Conservation (phyloP, 805 yeast genomes). For the Saturnispora saitoi region DNA sequence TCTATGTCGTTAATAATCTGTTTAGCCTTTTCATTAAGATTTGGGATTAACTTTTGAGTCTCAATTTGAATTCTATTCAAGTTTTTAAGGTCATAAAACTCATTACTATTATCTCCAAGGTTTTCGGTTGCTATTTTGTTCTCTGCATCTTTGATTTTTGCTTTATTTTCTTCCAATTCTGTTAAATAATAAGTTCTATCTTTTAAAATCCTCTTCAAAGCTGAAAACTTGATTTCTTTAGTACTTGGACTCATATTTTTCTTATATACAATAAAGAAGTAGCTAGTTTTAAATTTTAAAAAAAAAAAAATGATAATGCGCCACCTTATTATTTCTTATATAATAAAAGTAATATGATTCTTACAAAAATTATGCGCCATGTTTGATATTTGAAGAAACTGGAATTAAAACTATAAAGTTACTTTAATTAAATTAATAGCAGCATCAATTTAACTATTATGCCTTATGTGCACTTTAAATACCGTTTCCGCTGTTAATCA, state of each 20-base stretch:
- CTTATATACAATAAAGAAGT: neutral
- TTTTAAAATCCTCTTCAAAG: slow-evolving; percentile 58
- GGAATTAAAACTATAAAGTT: neutral
- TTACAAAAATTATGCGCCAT: neutral
- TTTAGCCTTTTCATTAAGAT: slow-evolving; percentile 18
- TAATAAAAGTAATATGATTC: neutral
- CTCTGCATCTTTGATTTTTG: slow-evolving; percentile 18
- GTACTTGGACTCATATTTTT: slow-evolving; percentile 52
- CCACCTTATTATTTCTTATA: no score
- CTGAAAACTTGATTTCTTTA: slow-evolving; percentile 61
- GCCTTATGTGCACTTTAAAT: no score
- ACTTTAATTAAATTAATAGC: no score
- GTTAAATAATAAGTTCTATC: slow-evolving; percentile 54
- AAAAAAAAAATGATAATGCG: no score
- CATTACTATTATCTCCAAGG: slow-evolving; percentile 19
- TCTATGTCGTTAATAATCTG: slow-evolving; percentile 19
- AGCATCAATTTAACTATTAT: neutral
- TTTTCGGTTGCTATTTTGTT: slow-evolving; percentile 14
- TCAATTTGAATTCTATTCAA: slow-evolving; percentile 20
- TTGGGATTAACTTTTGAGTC: slow-evolving; percentile 24
- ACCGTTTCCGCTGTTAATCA: no score
- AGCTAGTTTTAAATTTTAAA: no score
- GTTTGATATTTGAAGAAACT: neutral
- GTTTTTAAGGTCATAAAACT: slow-evolving; percentile 2
- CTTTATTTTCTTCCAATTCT: slow-evolving; percentile 35